Evolutionary conservation across 805 yeast species (phyloP), one percentile per base, ranked within the genome.

Genomic region (Komagataella ulmi): DNA sequence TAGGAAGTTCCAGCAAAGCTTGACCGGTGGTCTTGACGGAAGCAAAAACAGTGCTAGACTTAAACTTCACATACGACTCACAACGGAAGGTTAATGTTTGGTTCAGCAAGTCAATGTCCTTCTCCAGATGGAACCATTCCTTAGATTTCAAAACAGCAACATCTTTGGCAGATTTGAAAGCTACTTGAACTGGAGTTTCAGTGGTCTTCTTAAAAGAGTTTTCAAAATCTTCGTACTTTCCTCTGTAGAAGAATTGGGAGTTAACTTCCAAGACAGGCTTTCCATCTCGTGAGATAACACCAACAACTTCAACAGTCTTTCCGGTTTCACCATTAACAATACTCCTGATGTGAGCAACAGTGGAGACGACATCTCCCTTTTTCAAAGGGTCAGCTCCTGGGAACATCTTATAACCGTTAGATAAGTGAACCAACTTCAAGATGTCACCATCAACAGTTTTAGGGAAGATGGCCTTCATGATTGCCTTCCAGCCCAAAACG

Each of bases 391-490:
- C 78, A 54, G 96, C 95, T 59, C 95, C 96, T 50, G 97, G 89
- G 55, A 81, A 68, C 95, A 91, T 88, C 67, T 80, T 80, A 77
- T 91, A 95, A 55, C 96, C 90, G 69, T 93, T 93, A 50, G 96
- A 87, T 70, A 93, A 75, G 68, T 93, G 99, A 52, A 93, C 99
- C 63, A 93, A 78, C 67, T 84, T 85, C 72, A 93, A 76, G 64
- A 93, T 76, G 67, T 93, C 99, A 70, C 99, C 99, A 67, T 95
- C 98, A 61, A 93, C 95, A 56, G 83, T 81, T 65, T 80, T 80
- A 52, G 99, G 99, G 93, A 93, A 93, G 60, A 93, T 87, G n/a
- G 97, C 90, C 74, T 86, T 88, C 74, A 93, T 91, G 65, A 93
- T 91, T 50, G 97, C 95, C 73, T 85, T 85, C 99, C 99, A 93